A percentile compares a stretch with the other conserved stretches of the same genome.
Evolutionary conservation across 2,329 filamentous ascomycete species (phyloP).

Genomic region (Fusarium sp.): DNA sequence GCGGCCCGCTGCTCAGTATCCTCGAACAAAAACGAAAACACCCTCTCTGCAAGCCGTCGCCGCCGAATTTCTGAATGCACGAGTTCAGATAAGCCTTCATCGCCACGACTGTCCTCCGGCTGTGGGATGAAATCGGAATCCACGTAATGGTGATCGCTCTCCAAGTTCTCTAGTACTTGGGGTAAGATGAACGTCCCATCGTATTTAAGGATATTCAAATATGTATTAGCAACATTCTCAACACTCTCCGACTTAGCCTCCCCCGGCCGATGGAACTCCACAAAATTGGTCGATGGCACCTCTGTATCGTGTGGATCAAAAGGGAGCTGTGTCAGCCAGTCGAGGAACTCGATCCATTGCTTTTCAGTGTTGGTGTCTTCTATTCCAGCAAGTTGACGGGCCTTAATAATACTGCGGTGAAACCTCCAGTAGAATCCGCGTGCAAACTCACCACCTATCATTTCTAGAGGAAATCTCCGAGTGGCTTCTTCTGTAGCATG

Average conservation of each 20-base stretch:
- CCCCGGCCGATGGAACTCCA: too few relatives aligned
- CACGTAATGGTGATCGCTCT: too few relatives aligned
- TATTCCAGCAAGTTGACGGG: not conserved
- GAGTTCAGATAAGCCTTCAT: not conserved
- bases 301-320: not conserved
- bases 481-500: too few relatives aligned
- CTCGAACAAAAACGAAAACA: not conserved
- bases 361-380: not conserved
- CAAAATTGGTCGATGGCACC: not conserved
- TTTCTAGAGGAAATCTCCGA: too few relatives aligned
- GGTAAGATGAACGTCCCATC: not conserved
- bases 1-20: rapidly evolving
- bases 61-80: not conserved
- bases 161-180: not conserved
- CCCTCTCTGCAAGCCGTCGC: not conserved
- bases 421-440: not conserved
- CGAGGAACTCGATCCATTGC: not conserved
- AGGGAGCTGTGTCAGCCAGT: not conserved
- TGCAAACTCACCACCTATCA: not conserved
- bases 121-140: not conserved
- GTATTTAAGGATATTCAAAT: not conserved
- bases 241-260: too few relatives aligned
- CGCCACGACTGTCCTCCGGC: not conserved
- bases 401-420: not conserved
- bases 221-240: not conserved